Percentiles rank a stretch among this genome's conserved stretches.
phyloP scores from a whole-genome alignment of 768 basidiomycete genomes.

The Suillus decipiens region DNA sequence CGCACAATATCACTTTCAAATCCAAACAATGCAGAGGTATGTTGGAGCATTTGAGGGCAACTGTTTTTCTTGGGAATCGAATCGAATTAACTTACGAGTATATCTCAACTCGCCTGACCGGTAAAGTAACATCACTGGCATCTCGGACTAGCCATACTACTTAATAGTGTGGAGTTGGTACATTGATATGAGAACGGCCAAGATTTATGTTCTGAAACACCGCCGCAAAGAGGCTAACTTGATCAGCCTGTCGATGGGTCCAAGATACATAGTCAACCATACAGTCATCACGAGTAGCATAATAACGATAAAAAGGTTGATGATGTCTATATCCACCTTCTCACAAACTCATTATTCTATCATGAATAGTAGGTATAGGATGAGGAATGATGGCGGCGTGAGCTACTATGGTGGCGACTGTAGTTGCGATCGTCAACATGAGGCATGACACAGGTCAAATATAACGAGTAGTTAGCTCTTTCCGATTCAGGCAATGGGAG shows the following conservation, averaged over 20 bases:
- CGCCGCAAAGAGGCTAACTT: neutral
- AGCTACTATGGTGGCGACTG: too few species aligned
- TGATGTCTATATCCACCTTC: neutral
- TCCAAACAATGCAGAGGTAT: neutral
- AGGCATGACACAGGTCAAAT: conserved; percentile 51
- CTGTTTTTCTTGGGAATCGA: too few species aligned
- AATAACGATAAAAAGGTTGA: neutral
- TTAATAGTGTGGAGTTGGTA: too few species aligned
- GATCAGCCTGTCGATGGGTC: neutral
- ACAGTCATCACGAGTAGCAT: neutral
- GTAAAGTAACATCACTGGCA: neutral
- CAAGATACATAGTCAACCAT: neutral
- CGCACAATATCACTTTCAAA: neutral
- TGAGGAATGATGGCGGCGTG: accelerated
- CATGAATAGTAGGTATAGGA: neutral
- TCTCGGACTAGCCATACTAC: too few species aligned
- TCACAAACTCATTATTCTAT: conserved; percentile 6
- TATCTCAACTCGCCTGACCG: neutral
- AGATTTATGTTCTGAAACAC: too few species aligned
- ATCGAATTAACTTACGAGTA: neutral
- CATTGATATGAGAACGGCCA: too few species aligned
- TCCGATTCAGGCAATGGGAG: conserved; percentile 53
- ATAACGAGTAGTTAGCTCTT: conserved; percentile 64
- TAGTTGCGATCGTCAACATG: conserved; percentile 17
- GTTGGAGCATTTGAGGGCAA: neutral